A percentile compares a stretch with the other conserved stretches of the same genome.
phyloP scores from a whole-genome alignment of 148 eudicot genomes.

The Chenopodium berlandieri region DNA sequence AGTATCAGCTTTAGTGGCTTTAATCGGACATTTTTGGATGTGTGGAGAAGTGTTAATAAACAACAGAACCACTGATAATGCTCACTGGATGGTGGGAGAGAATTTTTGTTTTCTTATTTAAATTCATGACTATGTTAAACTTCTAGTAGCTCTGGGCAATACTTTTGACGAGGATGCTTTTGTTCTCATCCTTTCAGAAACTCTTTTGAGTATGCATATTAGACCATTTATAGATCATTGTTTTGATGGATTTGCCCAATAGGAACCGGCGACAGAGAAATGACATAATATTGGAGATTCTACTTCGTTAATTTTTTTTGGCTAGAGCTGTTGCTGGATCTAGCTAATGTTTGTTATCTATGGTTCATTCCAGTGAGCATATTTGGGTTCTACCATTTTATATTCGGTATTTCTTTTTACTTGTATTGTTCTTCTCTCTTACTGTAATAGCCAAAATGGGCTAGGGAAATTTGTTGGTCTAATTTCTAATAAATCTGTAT shows the following conservation, averaged over 20 bases:
- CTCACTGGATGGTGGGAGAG: slow-evolving; percentile 37
- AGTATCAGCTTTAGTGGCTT: slow-evolving; percentile 13
- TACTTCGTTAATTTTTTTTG: neutral
- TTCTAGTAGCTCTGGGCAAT: slow-evolving; percentile 8
- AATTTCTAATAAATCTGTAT: no score
- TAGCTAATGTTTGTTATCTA: neutral
- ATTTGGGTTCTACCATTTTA: neutral
- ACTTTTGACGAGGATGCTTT: slow-evolving; percentile 18
- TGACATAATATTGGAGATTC: slow-evolving; percentile 3
- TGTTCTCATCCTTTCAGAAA: slow-evolving; percentile 15
- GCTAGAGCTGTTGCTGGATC: neutral
- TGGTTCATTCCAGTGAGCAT: neutral
- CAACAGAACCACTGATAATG: slow-evolving; percentile 13
- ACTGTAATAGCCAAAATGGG: no score
- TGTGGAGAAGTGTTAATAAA: slow-evolving; percentile 22
- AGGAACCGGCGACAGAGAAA: slow-evolving; percentile 12
- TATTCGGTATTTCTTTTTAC: neutral
- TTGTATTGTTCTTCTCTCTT: no score
- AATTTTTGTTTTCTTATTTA: slow-evolving; percentile 1
- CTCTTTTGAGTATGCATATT: slow-evolving; percentile 1
- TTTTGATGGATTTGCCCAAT: neutral
- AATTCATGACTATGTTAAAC: neutral
- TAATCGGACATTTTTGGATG: slow-evolving; percentile 21
- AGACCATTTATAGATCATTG: slow-evolving; percentile 1
- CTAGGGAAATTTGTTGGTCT: no score